Evolutionary conservation across 768 basidiomycete genomes (phyloP), one percentile per base, ranked within the genome.

Genomic region (Termitomyces sp.): DNA sequence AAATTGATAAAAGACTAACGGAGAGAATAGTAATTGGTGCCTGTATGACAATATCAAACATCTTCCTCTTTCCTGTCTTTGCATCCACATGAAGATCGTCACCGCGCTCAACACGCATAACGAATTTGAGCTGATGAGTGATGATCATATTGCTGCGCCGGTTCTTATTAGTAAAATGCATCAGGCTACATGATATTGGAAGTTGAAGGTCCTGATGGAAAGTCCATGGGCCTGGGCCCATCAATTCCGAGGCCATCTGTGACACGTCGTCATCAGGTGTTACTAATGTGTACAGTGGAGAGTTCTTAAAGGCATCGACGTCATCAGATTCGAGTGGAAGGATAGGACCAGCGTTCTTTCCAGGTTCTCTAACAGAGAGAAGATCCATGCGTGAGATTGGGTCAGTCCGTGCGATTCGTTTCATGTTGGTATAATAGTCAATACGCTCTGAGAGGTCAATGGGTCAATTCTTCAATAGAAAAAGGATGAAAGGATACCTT

Each of bases 181-280:
- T 71, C 51, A 73, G 68, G 22, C 68, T 68, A 64, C 87, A 90
- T 2, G 84, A 80, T 16, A 71, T 72, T 0, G 95, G 94, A 2
- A 98, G 76, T 45, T 79, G 78, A 45, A 98, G 67, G 32, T 82
- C 76, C 54, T 83, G 80, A 57, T 85, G 83, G 59, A 98, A 81
- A 9, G 79, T 77, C 95, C 95, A 98, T 13, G 96, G 95, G 0
- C 96, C 95, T 2, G 84, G 83, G 30, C 88, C 88, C 85, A 86
- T 86, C 59, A 82, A 72, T 45, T 66, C 76, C 22, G 87, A 83
- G 30, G 80, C 82, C 50, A 80, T 68, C 53, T 87, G 84, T 0
- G 80, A 81, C 30, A 80, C 65, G 63, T 85, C 80, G 46, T 79
- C 76, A 26, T 79, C 78, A 3, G 79, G 75, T 5, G 71, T 68